phyloP scores from a whole-genome alignment of 1,284 basidiomycete species.

The Ganoderma meredithae region DNA sequence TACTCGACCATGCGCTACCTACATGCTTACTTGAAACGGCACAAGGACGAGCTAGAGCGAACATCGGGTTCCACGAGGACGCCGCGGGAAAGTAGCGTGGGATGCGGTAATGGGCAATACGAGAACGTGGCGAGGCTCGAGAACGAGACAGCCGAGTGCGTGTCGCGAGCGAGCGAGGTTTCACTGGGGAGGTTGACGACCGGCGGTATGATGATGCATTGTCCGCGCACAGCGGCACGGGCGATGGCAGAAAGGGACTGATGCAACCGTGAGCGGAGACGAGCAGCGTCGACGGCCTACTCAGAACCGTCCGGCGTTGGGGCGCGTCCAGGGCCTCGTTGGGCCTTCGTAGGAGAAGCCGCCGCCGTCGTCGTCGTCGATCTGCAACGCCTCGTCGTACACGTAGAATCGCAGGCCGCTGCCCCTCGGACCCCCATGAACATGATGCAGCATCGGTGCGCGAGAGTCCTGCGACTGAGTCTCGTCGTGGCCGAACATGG shows the following conservation, averaged over 20 bases:
- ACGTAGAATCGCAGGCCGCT: constrained; percentile 64
- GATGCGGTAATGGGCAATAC: not conserved
- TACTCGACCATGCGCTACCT: constrained; percentile 33
- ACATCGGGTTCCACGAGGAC: constrained; percentile 1
- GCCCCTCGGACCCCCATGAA: constrained; percentile 52
- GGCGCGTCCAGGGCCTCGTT: too few relatives aligned
- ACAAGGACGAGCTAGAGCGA: not conserved
- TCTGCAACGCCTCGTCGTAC: constrained; percentile 53
- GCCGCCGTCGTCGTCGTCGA: constrained; percentile 26
- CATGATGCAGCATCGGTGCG: constrained; percentile 51
- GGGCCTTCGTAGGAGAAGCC: too few relatives aligned
- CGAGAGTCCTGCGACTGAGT: constrained; percentile 59
- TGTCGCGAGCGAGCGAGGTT: not conserved
- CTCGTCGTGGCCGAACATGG: constrained; percentile 54
- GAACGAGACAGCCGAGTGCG: constrained; percentile 13
- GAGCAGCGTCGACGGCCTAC: not conserved
- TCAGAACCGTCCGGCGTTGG: constrained; percentile 35
- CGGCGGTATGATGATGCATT: not conserved
- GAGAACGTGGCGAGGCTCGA: constrained; percentile 1
- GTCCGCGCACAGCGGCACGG: not conserved
- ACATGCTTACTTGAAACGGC: constrained; percentile 11
- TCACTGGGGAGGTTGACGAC: not conserved
- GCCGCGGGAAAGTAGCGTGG: not conserved
- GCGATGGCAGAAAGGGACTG: not conserved
- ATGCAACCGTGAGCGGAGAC: not conserved